Evolutionary conservation across 2,329 filamentous ascomycete genomes (phyloP), one percentile per base, ranked within the genome.

Genomic region (Cercospora zeae-maydis): DNA sequence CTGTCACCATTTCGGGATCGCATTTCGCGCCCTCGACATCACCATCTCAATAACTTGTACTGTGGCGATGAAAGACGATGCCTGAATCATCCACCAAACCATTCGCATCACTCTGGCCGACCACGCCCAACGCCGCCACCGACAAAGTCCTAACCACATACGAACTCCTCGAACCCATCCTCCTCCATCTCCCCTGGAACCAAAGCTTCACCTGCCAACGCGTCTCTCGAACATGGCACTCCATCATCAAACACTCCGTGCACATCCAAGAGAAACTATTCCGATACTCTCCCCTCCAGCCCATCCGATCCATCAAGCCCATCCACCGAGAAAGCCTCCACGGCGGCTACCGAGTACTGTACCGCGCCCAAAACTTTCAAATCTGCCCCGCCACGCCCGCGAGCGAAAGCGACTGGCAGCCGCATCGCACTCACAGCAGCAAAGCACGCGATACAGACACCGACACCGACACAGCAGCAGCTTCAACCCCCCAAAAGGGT

Each of bases 151-250:
- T 66, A 31, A 45, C 33, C 11, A 66, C 61, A 11, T 63, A 61
- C 30, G 63, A 66, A 34, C 58, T 66, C 6, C 53, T 66, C 37
- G 63, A 66, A 49, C 36, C 58, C 7, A 61, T 61, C 37, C 53
- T 66, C 11, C 27, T 56, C 24, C 31, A 56, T 19, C 27, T 63
- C 27, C 54, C 61, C 10, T 56, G 58, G 37, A 56, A 58, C 16
- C 37, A 66, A 30, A 33, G 61, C 4, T 59, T 61, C 34, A 39
- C 21, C n/a, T 19, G 10, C 9, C 63, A 61, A 36, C 16, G 58
- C 47, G 53, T 63, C 31, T 63, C 55, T 10, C 31, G 36, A 14
- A 31, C 37, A 24, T 66, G 61, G 61, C 61, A 54, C 14, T 21
- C 34, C 14, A 27, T 63, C 27, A 60, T 63, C 19, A 57, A 47